A percentile compares a stretch with the other conserved stretches of the same genome.
Evolutionary conservation across 1,284 basidiomycete species (phyloP).

Genomic region (Cutaneotrichosporon sp.): DNA sequence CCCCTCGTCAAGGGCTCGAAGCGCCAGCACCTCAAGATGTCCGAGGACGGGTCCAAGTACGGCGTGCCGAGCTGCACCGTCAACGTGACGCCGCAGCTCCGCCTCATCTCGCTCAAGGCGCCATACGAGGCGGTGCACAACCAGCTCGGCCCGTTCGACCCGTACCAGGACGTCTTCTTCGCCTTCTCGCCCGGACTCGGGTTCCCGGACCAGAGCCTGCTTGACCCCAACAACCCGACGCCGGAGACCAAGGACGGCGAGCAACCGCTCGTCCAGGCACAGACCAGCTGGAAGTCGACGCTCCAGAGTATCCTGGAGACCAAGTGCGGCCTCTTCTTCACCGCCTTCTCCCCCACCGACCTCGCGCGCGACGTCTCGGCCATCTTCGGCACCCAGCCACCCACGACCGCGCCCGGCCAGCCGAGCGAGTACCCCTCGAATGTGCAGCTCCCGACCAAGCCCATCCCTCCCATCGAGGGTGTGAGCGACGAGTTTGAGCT

Average conservation of each 20-base stretch:
- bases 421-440: constrained; percentile 48
- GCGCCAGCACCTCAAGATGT: constrained; percentile 18
- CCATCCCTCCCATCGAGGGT: constrained; percentile 63
- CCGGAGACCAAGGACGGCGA: constrained; percentile 15
- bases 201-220: constrained; percentile 72
- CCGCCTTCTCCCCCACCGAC: constrained; percentile 95
- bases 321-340: constrained; percentile 92
- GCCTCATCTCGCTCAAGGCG: constrained; percentile 84
- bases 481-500: constrained; percentile 96
- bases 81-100: constrained; percentile 80
- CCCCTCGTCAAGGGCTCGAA: constrained; percentile 62
- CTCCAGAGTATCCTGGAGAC: constrained; percentile 79
- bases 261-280: constrained; percentile 59
- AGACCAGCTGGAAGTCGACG: constrained; percentile 81
- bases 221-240: constrained; percentile 15
- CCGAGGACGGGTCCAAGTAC: constrained; percentile 59
- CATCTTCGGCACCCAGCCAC: constrained; percentile 56
- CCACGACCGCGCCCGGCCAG: constrained; percentile 27
- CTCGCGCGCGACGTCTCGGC: constrained; percentile 92
- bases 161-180: constrained; percentile 97
- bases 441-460: constrained; percentile 41
- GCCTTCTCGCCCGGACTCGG: constrained; percentile 97
- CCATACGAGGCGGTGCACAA: constrained; percentile 88
- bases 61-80: constrained; percentile 90
- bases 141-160: constrained; percentile 90